Base-by-base conservation (phyloP, 2,329 filamentous ascomycete genomes). In the Dryadomyces quercus-mongolicae region DNA sequence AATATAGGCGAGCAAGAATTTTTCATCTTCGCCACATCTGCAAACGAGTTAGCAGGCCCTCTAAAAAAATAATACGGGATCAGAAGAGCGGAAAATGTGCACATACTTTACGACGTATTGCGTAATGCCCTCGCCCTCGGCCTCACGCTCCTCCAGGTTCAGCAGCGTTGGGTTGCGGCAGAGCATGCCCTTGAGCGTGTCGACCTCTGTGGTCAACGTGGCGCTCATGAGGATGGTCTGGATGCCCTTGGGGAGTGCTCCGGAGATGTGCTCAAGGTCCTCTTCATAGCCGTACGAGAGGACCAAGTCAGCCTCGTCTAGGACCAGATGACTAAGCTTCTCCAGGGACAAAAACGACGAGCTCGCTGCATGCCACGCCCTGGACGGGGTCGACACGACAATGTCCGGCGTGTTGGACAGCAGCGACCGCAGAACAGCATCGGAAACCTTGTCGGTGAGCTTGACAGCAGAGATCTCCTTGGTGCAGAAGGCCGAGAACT, bases 151-250 rank as follows among this genome's bases (percentile, higher is more conserved):
- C 59, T 93, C 86, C 18, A 98, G 71, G 64, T 95, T 85, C 60
- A 98, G 71, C 46, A 93, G 70, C 1, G 81, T 84, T 0, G 92
- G 91, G 62, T 86, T 83, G 47, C 84, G 79, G 67, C 89, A 93
- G 68, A 98, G 95, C 34, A 96, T 76, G 2, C 80, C 81, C 66
- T 93, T 93, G 55, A 98, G 70, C 1, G 82, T 85, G 60, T 96
- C 86, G 3, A 97, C 83, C 63, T 98, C 93, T 1, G 60, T 59
- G 5, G 87, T 91, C 53, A 98, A 75, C 0, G 93, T 98, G 7
- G 93, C 93, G 60, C 89, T 95, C 82, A 95, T 95, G 65, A 98
- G 77, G 63, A 93, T 84, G 1, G 89, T 91, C 71, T 98, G 93
- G 0, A 95, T 80, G 2, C 87, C 87, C 65, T 87, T 87, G 0